Percentiles rank a stretch among this genome's conserved stretches.
Evolutionary conservation across 1,284 basidiomycete species (phyloP).

Genomic region (Chalciporus sp.): DNA sequence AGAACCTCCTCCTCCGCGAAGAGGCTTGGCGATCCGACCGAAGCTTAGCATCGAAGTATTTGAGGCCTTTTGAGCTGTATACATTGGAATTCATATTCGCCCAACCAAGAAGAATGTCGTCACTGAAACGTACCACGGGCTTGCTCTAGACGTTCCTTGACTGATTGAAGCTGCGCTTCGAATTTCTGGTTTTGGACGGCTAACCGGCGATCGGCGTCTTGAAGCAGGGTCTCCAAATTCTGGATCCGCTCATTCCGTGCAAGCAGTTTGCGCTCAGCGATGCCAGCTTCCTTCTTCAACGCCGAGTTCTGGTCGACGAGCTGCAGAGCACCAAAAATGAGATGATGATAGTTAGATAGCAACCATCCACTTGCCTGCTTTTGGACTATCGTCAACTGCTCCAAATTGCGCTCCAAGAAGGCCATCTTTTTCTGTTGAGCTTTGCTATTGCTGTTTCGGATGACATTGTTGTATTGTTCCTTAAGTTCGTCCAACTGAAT

Average conservation of each 20-base stretch:
- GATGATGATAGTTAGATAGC: not conserved
- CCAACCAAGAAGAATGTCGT: slow-evolving; percentile 2
- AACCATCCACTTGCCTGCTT: slow-evolving; percentile 71
- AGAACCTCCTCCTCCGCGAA: slow-evolving; percentile 87
- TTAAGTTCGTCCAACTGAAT: slow-evolving; percentile 99
- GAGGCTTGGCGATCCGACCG: slow-evolving; percentile 94
- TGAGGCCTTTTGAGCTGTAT: slow-evolving; percentile 75
- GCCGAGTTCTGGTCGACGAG: slow-evolving; percentile 98
- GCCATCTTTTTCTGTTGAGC: slow-evolving; percentile 99
- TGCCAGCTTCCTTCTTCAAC: slow-evolving; percentile 97
- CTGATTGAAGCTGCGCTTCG: slow-evolving; percentile 88
- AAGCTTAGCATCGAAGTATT: slow-evolving; percentile 75
- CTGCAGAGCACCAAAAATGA: slow-evolving; percentile 43
- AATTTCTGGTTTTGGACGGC: slow-evolving; percentile 94
- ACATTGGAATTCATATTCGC: slow-evolving; percentile 15
- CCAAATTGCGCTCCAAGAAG: slow-evolving; percentile 95
- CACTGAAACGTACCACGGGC: slow-evolving; percentile 73
- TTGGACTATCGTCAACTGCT: slow-evolving; percentile 94
- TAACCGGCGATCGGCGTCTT: slow-evolving; percentile 91
- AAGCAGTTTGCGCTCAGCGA: slow-evolving; percentile 94
- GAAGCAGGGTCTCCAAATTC: slow-evolving; percentile 89
- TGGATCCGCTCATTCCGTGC: slow-evolving; percentile 97
- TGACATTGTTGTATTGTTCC: slow-evolving; percentile 99
- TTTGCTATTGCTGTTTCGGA: slow-evolving; percentile 96
- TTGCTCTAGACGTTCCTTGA: slow-evolving; percentile 90